Evolutionary conservation across 2,329 filamentous ascomycete species (phyloP).

Genomic region (Xylariaceae sp.): DNA sequence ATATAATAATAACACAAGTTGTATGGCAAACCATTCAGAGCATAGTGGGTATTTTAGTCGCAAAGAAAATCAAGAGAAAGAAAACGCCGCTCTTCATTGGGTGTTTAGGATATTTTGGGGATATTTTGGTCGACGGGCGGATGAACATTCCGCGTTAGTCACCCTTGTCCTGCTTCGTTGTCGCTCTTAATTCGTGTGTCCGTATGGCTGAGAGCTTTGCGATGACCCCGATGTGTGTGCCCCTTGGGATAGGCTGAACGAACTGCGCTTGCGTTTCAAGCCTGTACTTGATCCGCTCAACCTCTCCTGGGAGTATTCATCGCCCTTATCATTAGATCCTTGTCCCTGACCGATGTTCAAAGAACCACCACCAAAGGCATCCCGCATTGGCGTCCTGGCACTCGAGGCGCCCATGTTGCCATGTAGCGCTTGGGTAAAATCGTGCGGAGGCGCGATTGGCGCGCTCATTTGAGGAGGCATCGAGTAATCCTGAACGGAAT

Average conservation of each 20-base stretch:
- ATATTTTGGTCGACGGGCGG: neutral
- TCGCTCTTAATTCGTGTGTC: slow-evolving; percentile 34
- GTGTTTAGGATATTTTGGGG: neutral
- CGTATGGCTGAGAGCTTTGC: slow-evolving; percentile 37
- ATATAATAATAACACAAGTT: slow-evolving; percentile 39
- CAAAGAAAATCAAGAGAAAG: slow-evolving; percentile 24
- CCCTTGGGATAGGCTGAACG: slow-evolving; percentile 38
- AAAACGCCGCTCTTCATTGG: neutral
- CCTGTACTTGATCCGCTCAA: slow-evolving; percentile 28
- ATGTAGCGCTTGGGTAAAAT: slow-evolving; percentile 58
- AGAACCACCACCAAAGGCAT: slow-evolving; percentile 48
- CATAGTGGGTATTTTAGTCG: slow-evolving; percentile 27
- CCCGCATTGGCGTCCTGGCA: slow-evolving; percentile 52
- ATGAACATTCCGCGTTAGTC: neutral
- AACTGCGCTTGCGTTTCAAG: slow-evolving; percentile 42
- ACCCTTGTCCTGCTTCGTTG: neutral
- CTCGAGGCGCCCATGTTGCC: slow-evolving; percentile 46
- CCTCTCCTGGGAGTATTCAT: slow-evolving; percentile 40
- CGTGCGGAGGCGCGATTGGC: slow-evolving; percentile 58
- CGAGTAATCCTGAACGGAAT: slow-evolving; percentile 52
- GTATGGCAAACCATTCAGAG: slow-evolving; percentile 25
- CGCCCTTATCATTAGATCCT: slow-evolving; percentile 36
- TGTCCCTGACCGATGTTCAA: slow-evolving; percentile 34
- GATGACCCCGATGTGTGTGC: slow-evolving; percentile 32
- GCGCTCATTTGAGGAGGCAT: slow-evolving; percentile 62